Evolutionary conservation across 257 asterid genomes (phyloP).

Genomic region (Solanum ahanhuiri): DNA sequence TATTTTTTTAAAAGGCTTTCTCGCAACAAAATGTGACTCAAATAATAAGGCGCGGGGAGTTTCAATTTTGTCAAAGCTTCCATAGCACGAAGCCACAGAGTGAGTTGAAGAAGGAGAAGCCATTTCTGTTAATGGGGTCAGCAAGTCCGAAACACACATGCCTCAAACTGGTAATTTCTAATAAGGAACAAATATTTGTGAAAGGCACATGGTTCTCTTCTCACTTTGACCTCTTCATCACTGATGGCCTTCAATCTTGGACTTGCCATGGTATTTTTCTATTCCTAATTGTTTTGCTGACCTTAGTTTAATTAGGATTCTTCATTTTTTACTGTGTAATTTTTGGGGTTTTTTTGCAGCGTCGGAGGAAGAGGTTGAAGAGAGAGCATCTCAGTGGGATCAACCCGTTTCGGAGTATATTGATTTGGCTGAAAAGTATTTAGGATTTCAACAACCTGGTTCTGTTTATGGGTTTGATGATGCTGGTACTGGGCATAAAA

Average conservation of each 20-base stretch:
- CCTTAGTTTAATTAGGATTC: not conserved
- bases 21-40: not conserved
- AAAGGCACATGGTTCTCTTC: constrained; percentile 76
- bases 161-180: constrained; percentile 46
- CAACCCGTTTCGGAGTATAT: constrained; percentile 64
- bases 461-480: constrained; percentile 74
- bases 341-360: constrained; percentile 19
- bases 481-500: constrained; percentile 65
- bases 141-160: constrained; percentile 53
- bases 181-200: constrained; percentile 54
- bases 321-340: not conserved
- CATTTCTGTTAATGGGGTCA: constrained; percentile 1
- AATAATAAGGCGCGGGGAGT: not conserved
- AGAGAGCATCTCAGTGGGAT: constrained; percentile 88
- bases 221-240: constrained; percentile 58
- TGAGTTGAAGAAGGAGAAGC: not conserved
- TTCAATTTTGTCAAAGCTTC: not conserved
- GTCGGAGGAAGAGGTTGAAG: constrained; percentile 73
- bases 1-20: too few species aligned
- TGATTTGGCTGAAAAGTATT: constrained; percentile 62
- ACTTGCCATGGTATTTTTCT: constrained; percentile 44
- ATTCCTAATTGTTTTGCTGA: not conserved
- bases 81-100: not conserved
- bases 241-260: constrained; percentile 74
- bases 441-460: constrained; percentile 82